phyloP scores from a whole-genome alignment of 2,329 filamentous ascomycete genomes.

The Phialocephala sp. region DNA sequence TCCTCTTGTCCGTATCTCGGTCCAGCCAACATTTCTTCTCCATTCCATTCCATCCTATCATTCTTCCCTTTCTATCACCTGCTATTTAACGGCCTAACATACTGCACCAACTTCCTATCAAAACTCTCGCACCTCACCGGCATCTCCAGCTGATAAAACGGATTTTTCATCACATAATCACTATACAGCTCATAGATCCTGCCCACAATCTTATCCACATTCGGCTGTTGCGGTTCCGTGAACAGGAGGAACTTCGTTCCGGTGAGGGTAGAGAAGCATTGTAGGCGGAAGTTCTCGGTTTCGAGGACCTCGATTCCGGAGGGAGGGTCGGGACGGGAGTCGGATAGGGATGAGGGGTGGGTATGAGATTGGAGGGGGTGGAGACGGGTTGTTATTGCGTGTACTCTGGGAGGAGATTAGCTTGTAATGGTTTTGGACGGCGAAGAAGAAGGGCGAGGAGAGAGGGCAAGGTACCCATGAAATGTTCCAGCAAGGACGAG shows the following conservation, averaged over 20 bases:
- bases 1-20: neutral
- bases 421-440: neutral
- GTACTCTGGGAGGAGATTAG: slow-evolving; percentile 56
- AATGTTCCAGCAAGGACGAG: slow-evolving; percentile 97
- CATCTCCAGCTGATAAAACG: slow-evolving; percentile 98
- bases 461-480: slow-evolving; percentile 71
- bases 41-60: neutral
- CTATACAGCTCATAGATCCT: slow-evolving; percentile 94
- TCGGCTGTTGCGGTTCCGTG: slow-evolving; percentile 75
- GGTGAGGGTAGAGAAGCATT: slow-evolving; percentile 94
- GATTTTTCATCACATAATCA: slow-evolving; percentile 99
- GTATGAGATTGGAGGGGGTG: slow-evolving; percentile 60
- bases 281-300: slow-evolving; percentile 90
- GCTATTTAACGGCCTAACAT: slow-evolving; percentile 75
- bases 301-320: slow-evolving; percentile 92
- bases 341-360: slow-evolving; percentile 31
- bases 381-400: slow-evolving; percentile 70
- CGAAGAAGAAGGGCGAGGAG: slow-evolving; percentile 35
- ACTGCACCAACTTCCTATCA: slow-evolving; percentile 82
- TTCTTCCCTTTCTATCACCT: slow-evolving; percentile 31
- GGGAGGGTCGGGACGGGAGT: slow-evolving; percentile 64
- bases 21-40: neutral
- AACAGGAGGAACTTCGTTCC: slow-evolving; percentile 96
- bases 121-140: slow-evolving; percentile 94
- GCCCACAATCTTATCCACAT: slow-evolving; percentile 82